Conservation (phyloP, 2,329 filamentous ascomycete genomes). For the Pestalotiopsis fici region DNA sequence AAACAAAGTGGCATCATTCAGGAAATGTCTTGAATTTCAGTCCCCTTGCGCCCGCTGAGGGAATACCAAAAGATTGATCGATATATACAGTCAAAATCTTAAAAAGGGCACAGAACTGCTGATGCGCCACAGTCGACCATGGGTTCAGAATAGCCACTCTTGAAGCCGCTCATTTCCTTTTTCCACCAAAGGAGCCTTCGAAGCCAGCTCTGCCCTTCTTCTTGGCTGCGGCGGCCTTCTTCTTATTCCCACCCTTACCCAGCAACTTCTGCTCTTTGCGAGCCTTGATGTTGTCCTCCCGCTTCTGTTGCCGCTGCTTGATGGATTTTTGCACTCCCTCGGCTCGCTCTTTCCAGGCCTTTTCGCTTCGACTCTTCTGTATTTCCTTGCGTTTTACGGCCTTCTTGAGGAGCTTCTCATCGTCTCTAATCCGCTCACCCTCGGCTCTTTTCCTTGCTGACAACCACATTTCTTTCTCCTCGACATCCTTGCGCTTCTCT, state of each 20-base stretch:
- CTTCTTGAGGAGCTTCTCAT: conserved; percentile 87
- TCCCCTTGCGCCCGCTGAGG: neutral
- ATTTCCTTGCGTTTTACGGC: conserved; percentile 91
- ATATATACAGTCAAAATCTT: neutral
- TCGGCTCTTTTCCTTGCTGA: conserved; percentile 86
- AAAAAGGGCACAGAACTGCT: neutral
- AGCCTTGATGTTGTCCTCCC: conserved; percentile 76
- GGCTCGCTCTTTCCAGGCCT: conserved; percentile 78
- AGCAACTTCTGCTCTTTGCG: conserved; percentile 71
- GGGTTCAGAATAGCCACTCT: neutral
- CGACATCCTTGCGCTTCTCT: conserved; percentile 80
- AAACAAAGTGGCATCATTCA: neutral
- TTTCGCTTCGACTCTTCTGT: conserved; percentile 86
- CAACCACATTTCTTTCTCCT: conserved; percentile 93
- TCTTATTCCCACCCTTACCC: conserved; percentile 60
- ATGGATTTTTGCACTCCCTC: conserved; percentile 74
- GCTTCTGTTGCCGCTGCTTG: conserved; percentile 79
- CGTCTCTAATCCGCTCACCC: conserved; percentile 86
- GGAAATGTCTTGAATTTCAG: neutral
- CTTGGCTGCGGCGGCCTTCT: conserved; percentile 37
- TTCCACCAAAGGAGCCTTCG: conserved; percentile 58
- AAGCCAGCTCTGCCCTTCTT: conserved; percentile 61
- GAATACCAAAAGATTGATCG: neutral
- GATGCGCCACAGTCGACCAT: neutral
- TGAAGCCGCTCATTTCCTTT: conserved; percentile 5